Conservation (phyloP, 352 stramenopile genomes). For the Hyaloperonospora brassicae region DNA sequence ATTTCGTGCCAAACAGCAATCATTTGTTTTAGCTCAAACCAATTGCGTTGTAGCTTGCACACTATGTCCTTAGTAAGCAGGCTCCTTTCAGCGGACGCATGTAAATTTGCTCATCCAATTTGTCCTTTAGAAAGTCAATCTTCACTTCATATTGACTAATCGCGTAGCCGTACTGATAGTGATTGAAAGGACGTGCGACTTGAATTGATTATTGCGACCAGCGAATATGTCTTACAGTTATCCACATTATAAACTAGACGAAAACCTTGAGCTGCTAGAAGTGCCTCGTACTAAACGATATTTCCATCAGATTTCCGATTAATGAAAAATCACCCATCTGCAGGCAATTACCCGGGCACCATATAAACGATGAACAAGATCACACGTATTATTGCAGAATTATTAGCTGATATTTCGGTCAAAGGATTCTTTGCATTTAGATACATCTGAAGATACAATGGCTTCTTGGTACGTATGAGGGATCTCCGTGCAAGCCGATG, state of each 20-base stretch:
- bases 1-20: not conserved
- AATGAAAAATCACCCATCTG: slow-evolving; percentile 15
- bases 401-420: not conserved
- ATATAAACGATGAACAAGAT: not conserved
- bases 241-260: slow-evolving; percentile 17
- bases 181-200: not conserved
- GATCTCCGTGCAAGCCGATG: slow-evolving; percentile 2
- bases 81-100: not conserved
- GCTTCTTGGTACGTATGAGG: slow-evolving; percentile 11
- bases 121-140: not conserved
- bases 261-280: slow-evolving; percentile 20
- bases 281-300: slow-evolving; percentile 21
- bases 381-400: slow-evolving; percentile 15
- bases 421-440: slow-evolving; percentile 11
- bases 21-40: not conserved
- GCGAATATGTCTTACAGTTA: slow-evolving; percentile 23
- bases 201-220: slow-evolving; percentile 9
- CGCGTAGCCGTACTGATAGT: not conserved
- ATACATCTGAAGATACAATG: slow-evolving; percentile 3
- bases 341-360: slow-evolving; percentile 3
- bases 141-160: not conserved
- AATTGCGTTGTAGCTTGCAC: not conserved
- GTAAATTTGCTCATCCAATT: not conserved
- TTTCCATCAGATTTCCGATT: slow-evolving; percentile 10
- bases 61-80: not conserved